phyloP scores from a whole-genome alignment of 164 flowering plant genomes.

The Vitis riparia region DNA sequence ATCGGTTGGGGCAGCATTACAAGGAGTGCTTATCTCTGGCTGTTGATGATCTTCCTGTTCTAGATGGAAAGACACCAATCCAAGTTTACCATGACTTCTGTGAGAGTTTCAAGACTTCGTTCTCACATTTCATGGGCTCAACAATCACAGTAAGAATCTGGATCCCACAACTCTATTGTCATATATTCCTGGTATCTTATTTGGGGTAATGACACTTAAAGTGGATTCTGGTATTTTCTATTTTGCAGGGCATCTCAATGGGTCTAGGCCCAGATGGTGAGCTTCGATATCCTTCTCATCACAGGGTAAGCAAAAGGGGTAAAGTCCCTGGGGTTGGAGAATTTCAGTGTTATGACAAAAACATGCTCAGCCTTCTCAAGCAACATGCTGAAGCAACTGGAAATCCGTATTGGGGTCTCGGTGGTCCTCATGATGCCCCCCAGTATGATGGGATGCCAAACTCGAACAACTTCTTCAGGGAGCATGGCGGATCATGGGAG shows the following conservation, averaged over 20 bases:
- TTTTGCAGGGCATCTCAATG: constrained; percentile 69
- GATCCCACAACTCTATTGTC: not conserved
- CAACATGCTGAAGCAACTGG: constrained; percentile 61
- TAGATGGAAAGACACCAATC: constrained; percentile 74
- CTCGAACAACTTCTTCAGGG: constrained; percentile 55
- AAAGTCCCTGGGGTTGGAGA: constrained; percentile 64
- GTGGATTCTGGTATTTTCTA: not conserved
- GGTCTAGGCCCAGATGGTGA: constrained; percentile 96
- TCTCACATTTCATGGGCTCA: constrained; percentile 64
- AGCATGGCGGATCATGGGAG: constrained; percentile 90
- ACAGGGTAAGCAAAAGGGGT: constrained; percentile 17
- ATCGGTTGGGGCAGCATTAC: constrained; percentile 57
- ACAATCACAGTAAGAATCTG: constrained; percentile 68
- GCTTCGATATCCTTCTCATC: constrained; percentile 81
- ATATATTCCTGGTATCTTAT: not conserved
- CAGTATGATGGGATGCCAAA: constrained; percentile 51
- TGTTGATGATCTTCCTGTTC: constrained; percentile 76
- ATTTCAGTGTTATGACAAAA: constrained; percentile 85
- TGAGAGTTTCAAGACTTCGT: constrained; percentile 73
- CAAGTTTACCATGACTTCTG: constrained; percentile 67
- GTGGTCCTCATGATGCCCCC: constrained; percentile 92
- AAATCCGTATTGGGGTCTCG: constrained; percentile 75
- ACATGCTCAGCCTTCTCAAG: constrained; percentile 70
- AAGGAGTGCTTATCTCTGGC: constrained; percentile 71
- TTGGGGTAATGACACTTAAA: not conserved